Percentiles rank a stretch among this genome's conserved stretches.
Conservation (phyloP, 2,329 filamentous ascomycete species). For the Penicillium sp. region DNA sequence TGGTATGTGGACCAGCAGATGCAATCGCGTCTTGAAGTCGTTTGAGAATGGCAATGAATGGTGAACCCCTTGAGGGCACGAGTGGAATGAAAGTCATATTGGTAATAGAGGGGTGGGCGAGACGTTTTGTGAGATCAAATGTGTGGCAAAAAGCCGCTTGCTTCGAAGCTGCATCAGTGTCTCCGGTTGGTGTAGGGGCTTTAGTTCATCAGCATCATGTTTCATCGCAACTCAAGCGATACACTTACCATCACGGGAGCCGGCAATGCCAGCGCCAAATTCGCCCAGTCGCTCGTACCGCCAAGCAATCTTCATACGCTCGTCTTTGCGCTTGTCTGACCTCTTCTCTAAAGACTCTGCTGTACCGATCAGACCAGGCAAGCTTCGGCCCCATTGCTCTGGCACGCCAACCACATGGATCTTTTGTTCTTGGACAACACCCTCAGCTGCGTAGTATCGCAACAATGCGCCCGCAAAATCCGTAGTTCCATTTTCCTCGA, state of each 20-base stretch:
- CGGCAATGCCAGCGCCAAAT: constrained; percentile 57
- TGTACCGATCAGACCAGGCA: constrained; percentile 69
- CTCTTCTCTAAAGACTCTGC: constrained; percentile 45
- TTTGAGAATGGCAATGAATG: constrained; percentile 65
- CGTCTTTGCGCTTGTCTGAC: constrained; percentile 48
- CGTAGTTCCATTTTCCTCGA: constrained; percentile 89
- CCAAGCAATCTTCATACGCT: constrained; percentile 99
- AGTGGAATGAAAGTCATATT: constrained; percentile 55
- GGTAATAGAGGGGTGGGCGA: constrained; percentile 56
- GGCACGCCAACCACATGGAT: constrained; percentile 81
- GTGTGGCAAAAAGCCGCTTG: constrained; percentile 64
- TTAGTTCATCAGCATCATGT: constrained; percentile 16
- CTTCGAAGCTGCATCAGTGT: constrained; percentile 46
- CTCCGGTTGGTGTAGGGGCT: constrained; percentile 20
- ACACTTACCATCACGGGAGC: constrained; percentile 59
- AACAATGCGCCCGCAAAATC: constrained; percentile 86
- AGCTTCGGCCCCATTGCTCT: constrained; percentile 76
- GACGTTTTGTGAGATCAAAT: constrained; percentile 69
- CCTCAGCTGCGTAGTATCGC: constrained; percentile 89
- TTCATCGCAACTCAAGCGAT: background rate
- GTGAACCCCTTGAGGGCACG: constrained; percentile 45
- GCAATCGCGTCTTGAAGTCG: constrained; percentile 58
- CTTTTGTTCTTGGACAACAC: constrained; percentile 83
- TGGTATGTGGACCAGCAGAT: constrained; percentile 57
- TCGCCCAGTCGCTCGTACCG: constrained; percentile 84